Evolutionary conservation across 2,329 filamentous ascomycete genomes (phyloP).

Genomic region (Pseudocercospora eumusae): DNA sequence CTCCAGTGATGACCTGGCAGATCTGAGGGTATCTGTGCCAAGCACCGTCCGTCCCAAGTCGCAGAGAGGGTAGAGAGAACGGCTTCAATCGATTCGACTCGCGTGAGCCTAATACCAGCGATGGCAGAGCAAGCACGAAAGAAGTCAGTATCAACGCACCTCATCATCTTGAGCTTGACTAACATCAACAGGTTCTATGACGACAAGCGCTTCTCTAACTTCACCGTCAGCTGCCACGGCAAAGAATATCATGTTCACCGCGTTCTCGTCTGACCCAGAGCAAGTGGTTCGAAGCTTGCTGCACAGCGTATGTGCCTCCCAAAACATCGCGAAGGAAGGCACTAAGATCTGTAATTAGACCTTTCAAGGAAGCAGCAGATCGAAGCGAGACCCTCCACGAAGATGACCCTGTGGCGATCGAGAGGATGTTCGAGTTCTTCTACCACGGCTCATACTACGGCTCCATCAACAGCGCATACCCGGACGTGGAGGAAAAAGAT

Average conservation of each 20-base stretch:
- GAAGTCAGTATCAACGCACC: background rate
- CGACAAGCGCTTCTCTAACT: slow-evolving; percentile 10
- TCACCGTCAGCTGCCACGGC: slow-evolving; percentile 15
- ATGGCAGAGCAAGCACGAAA: background rate
- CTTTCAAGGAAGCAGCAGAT: background rate
- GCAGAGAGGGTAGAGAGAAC: too few relatives aligned
- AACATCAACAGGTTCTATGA: background rate
- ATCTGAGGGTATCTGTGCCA: too few relatives aligned
- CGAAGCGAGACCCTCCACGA: background rate
- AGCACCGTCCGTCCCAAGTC: too few relatives aligned
- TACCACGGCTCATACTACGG: background rate
- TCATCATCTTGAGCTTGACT: background rate
- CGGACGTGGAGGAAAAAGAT: background rate
- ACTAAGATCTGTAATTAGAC: background rate
- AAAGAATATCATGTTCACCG: slow-evolving; percentile 13
- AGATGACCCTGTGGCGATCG: background rate
- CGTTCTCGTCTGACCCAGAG: background rate
- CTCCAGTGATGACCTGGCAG: too few relatives aligned
- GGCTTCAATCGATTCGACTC: background rate
- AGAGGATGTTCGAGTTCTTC: background rate
- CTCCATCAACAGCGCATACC: background rate
- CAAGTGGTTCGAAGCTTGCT: slow-evolving; percentile 4
- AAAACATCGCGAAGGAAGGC: background rate
- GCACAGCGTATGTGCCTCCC: background rate
- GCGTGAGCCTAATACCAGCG: background rate